Conservation (phyloP, 2,329 filamentous ascomycete genomes). For the Hirsutella rhossiliensis region DNA sequence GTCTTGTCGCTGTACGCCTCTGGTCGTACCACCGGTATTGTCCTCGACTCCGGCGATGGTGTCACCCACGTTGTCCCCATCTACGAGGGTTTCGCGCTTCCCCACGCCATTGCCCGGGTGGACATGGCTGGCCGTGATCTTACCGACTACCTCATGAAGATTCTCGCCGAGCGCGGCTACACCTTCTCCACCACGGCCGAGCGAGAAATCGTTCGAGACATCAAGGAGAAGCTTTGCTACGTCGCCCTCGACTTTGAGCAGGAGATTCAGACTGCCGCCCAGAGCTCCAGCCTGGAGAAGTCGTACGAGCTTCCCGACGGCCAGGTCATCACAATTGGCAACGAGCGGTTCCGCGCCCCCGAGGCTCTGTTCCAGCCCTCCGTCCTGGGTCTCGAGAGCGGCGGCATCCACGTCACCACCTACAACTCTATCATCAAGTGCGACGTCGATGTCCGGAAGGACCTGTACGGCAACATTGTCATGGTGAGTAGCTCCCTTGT, state of each 20-base stretch:
- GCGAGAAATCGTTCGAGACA: constrained; percentile 99
- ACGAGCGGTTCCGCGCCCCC: constrained; percentile 99
- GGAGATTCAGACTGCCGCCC: constrained; percentile 98
- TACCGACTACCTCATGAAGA: constrained; percentile 99
- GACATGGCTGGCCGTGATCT: constrained; percentile 99
- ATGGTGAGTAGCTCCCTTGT: constrained; percentile 57
- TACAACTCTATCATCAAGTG: constrained; percentile 99
- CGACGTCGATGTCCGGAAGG: constrained; percentile 99
- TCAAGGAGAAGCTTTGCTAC: constrained; percentile 99
- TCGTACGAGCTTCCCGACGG: constrained; percentile 99
- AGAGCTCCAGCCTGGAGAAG: constrained; percentile 99
- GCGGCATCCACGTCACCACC: constrained; percentile 98
- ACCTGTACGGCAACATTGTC: constrained; percentile 99
- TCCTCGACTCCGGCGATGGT: constrained; percentile 99
- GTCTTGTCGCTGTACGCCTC: constrained; percentile 98
- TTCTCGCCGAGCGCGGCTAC: constrained; percentile 97
- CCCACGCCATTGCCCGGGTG: constrained; percentile 99
- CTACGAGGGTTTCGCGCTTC: constrained; percentile 99
- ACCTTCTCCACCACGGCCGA: constrained; percentile 99
- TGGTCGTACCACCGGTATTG: constrained; percentile 99
- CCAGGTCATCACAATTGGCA: constrained; percentile 99
- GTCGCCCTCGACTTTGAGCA: constrained; percentile 99
- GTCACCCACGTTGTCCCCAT: constrained; percentile 99
- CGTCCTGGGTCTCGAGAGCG: constrained; percentile 94
- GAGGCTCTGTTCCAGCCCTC: constrained; percentile 99